These are phyloP conservation scores for Podaxis sp. DNA, from an alignment of 768 basidiomycete genomes.

Conservation along the genomic window DNA sequence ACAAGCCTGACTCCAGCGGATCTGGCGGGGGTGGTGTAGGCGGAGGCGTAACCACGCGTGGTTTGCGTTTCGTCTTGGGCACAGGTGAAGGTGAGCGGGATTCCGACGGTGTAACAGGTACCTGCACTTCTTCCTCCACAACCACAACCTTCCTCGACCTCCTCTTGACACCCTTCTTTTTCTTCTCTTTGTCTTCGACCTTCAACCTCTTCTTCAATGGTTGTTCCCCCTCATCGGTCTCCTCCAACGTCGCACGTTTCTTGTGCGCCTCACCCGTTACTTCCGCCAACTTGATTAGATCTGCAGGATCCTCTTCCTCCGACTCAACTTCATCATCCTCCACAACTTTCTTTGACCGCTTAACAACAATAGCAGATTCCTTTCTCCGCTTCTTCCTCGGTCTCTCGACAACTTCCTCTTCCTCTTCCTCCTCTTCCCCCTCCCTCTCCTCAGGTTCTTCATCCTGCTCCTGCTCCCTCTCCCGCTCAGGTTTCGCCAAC, in stretches of 20 bases:
- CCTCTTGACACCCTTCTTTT: slow-evolving; percentile 38
- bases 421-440: slow-evolving; percentile 21
- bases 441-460: slow-evolving; percentile 29
- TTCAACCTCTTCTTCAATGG: slow-evolving; percentile 44
- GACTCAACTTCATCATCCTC: slow-evolving; percentile 51
- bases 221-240: slow-evolving; percentile 28
- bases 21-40: slow-evolving; percentile 52
- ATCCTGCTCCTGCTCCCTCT: slow-evolving; percentile 30
- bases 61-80: slow-evolving; percentile 26
- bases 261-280: slow-evolving; percentile 27
- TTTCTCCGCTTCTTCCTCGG: slow-evolving; percentile 60
- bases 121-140: slow-evolving; percentile 21
- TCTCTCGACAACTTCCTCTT: slow-evolving; percentile 31
- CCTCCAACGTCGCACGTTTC: slow-evolving; percentile 44
- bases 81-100: slow-evolving; percentile 42
- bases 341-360: slow-evolving; percentile 30
- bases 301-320: slow-evolving; percentile 50
- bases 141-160: slow-evolving; percentile 14
- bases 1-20: slow-evolving; percentile 51
- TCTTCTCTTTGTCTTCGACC: slow-evolving; percentile 23
- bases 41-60: slow-evolving; percentile 29
- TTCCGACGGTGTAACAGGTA: slow-evolving; percentile 41
- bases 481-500: slow-evolving; percentile 34
- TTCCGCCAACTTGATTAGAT: slow-evolving; percentile 20
- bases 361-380: slow-evolving; percentile 28